These are phyloP conservation scores for Aquilaria yunnanensis DNA, from an alignment of 345 rosid genomes.

Conservation along the genomic window DNA sequence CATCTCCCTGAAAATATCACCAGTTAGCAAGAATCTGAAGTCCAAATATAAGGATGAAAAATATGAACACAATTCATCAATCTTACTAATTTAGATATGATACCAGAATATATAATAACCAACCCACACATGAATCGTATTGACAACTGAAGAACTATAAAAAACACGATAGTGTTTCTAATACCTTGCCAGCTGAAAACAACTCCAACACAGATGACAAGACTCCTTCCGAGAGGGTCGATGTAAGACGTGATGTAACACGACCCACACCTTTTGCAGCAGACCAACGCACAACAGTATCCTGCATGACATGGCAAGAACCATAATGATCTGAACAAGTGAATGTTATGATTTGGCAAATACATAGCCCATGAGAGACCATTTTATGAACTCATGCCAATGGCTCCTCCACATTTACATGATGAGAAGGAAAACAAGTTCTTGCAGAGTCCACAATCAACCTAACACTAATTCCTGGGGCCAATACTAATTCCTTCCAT, in stretches of 20 bases:
- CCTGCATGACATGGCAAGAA: constrained; percentile 37
- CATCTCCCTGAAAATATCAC: constrained; percentile 72
- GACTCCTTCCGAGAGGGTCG: constrained; percentile 77
- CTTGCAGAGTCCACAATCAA: too few relatives aligned
- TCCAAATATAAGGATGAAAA: constrained; percentile 7
- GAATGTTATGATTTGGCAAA: too few relatives aligned
- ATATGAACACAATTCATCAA: background rate
- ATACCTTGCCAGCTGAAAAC: constrained; percentile 91
- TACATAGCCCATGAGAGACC: too few relatives aligned
- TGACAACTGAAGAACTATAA: constrained; percentile 3
- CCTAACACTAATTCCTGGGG: too few relatives aligned
- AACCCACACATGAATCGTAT: background rate
- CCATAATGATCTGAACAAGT: too few relatives aligned
- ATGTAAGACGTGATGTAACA: constrained; percentile 77
- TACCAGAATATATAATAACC: background rate
- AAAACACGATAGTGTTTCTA: constrained; percentile 5
- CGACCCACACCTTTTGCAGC: constrained; percentile 98
- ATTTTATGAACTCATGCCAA: too few relatives aligned
- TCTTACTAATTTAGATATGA: background rate
- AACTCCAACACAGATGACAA: constrained; percentile 82
- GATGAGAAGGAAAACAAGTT: too few relatives aligned
- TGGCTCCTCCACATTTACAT: too few relatives aligned
- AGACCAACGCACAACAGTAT: constrained; percentile 99
- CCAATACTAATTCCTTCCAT: too few relatives aligned
- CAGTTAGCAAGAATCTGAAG: constrained; percentile 12